These are phyloP conservation scores for Luffa acutangula DNA, from an alignment of 306 rosid species.

Conservation along the genomic window DNA sequence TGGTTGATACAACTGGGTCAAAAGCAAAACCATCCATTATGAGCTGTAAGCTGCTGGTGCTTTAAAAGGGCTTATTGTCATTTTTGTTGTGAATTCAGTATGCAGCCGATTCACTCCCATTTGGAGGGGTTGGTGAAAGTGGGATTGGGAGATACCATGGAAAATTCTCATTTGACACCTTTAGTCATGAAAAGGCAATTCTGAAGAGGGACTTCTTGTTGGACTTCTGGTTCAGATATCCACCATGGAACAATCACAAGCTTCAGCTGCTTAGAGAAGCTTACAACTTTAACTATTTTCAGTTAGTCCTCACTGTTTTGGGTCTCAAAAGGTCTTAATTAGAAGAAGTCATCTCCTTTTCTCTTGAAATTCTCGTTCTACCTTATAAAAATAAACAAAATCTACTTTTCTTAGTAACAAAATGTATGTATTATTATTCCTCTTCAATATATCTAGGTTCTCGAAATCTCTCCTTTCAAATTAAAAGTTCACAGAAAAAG, in stretches of 20 bases:
- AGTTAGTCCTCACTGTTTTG: constrained; percentile 32
- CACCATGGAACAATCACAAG: constrained; percentile 63
- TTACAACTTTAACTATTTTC: constrained; percentile 39
- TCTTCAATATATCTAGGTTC: not conserved
- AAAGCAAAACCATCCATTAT: not conserved
- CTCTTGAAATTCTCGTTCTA: not conserved
- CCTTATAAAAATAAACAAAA: not conserved
- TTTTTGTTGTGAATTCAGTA: constrained; percentile 27
- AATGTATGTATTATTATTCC: not conserved
- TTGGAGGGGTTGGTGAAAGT: constrained; percentile 77
- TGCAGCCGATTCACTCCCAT: constrained; percentile 50
- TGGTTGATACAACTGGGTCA: not conserved
- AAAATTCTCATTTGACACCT: constrained; percentile 62
- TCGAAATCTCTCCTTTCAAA: not conserved
- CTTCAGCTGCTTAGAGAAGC: constrained; percentile 40
- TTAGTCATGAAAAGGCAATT: constrained; percentile 54
- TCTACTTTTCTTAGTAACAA: not conserved
- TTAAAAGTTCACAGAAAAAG: not conserved
- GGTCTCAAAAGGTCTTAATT: constrained; percentile 33
- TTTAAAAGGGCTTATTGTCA: not conserved
- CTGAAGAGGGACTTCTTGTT: constrained; percentile 36
- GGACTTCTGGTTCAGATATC: constrained; percentile 71
- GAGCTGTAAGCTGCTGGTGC: not conserved
- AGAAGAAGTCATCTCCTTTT: not conserved
- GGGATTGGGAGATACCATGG: constrained; percentile 74